Conservation (phyloP, 1,139 yeast genomes). For the Yarrowia galli region DNA sequence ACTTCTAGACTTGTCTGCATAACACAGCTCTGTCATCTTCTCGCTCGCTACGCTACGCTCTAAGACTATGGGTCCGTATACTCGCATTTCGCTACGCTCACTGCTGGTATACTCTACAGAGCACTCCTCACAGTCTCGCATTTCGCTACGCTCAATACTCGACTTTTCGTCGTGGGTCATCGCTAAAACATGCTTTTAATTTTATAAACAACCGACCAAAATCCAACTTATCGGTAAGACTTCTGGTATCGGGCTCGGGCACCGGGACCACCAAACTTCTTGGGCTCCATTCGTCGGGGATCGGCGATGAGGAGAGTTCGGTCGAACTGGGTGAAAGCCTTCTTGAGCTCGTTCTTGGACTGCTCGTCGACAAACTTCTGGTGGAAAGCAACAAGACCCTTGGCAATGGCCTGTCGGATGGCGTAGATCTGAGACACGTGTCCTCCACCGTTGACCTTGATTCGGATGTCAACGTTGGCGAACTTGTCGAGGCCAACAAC, state of each 20-base stretch:
- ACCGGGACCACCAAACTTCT: constrained; percentile 99
- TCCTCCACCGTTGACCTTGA: constrained; percentile 99
- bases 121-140: background rate
- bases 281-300: constrained; percentile 99
- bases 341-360: constrained; percentile 99
- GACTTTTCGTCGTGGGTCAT: no score
- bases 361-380: constrained; percentile 99
- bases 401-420: constrained; percentile 99
- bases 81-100: background rate
- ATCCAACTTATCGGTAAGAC: constrained; percentile 89
- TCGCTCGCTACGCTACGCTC: no score
- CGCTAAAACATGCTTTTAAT: constrained; percentile 39
- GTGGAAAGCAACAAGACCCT: constrained; percentile 99
- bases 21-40: no score
- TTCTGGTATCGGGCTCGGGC: constrained; percentile 99
- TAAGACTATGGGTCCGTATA: no score
- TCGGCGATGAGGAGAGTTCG: constrained; percentile 99
- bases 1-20: no score
- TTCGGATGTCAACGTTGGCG: constrained; percentile 98
- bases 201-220: constrained; percentile 37
- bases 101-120: background rate
- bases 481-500: constrained; percentile 98
- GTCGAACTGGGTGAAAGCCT: constrained; percentile 97
- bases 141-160: background rate
- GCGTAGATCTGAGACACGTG: constrained; percentile 99